phyloP scores from a whole-genome alignment of 2,329 filamentous ascomycete species.

The Beauveria asiatica region DNA sequence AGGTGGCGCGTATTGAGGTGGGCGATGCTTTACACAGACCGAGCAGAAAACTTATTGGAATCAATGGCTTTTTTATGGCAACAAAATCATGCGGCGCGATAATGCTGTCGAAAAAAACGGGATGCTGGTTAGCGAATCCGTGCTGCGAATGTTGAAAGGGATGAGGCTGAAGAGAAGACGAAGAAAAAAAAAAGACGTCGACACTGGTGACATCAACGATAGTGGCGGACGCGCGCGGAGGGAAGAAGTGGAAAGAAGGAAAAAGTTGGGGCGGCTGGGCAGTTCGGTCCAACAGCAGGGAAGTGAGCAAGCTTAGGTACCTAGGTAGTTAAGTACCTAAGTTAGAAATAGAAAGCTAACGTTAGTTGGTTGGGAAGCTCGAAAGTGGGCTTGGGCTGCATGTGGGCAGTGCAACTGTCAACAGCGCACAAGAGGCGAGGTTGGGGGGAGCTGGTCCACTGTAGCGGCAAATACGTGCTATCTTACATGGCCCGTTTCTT shows the following conservation, averaged over 20 bases:
- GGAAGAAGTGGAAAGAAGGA: not conserved
- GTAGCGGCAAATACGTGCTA: too few relatives aligned
- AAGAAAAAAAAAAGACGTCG: not conserved
- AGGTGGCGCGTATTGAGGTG: not conserved
- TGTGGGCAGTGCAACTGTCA: too few relatives aligned
- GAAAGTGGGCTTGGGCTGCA: too few relatives aligned
- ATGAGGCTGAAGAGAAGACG: not conserved
- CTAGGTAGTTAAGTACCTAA: too few relatives aligned
- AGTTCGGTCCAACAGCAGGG: not conserved
- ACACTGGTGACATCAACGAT: constrained; percentile 4
- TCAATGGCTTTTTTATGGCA: too few relatives aligned
- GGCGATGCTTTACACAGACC: too few relatives aligned
- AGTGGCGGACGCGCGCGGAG: not conserved
- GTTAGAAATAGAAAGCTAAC: too few relatives aligned
- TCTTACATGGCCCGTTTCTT: too few relatives aligned
- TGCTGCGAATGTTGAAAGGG: not conserved
- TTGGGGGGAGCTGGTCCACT: too few relatives aligned
- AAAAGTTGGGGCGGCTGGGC: not conserved
- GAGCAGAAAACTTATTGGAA: too few relatives aligned
- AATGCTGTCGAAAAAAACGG: not conserved
- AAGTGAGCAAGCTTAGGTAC: not conserved
- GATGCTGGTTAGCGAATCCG: not conserved
- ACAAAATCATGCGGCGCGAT: not conserved
- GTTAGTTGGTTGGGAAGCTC: too few relatives aligned
- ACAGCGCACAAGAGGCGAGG: too few relatives aligned